phyloP scores from a whole-genome alignment of 2,329 filamentous ascomycete genomes.

The Grosmannia serpens region DNA sequence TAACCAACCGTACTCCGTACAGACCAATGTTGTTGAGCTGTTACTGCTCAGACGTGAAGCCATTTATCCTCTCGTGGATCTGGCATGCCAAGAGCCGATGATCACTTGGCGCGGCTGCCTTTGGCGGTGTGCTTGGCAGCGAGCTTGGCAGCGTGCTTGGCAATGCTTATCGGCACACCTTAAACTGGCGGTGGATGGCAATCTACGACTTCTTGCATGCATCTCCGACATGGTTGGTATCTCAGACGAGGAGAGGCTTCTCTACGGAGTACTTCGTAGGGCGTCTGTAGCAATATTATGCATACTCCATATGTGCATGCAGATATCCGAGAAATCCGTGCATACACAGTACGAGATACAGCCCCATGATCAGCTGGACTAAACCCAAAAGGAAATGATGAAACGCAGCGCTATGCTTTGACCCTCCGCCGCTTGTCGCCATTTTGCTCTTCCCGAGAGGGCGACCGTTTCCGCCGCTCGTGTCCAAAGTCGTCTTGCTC shows the following conservation, averaged over 20 bases:
- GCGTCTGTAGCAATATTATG: no score
- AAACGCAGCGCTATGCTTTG: conserved; percentile 20
- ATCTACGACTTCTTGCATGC: no score
- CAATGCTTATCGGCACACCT: background rate
- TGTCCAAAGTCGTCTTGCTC: conserved; percentile 30
- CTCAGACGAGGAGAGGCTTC: no score
- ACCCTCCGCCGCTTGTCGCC: conserved; percentile 48
- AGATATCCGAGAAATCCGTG: background rate
- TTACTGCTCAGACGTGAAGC: background rate
- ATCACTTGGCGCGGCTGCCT: background rate
- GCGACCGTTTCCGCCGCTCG: conserved; percentile 43
- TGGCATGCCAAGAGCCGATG: background rate
- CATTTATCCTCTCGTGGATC: background rate
- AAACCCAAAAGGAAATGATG: background rate
- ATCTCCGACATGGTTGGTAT: no score
- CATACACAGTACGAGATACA: background rate
- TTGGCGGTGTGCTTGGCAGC: background rate
- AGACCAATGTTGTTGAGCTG: background rate
- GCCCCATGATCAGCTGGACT: no score
- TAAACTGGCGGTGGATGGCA: background rate
- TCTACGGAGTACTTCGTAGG: no score
- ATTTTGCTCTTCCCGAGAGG: conserved; percentile 36
- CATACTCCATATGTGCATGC: background rate
- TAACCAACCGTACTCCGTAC: no score
- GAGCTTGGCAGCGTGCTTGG: background rate